Conservation (phyloP, 306 rosid genomes). For the Cucurbita argyrosperma region DNA sequence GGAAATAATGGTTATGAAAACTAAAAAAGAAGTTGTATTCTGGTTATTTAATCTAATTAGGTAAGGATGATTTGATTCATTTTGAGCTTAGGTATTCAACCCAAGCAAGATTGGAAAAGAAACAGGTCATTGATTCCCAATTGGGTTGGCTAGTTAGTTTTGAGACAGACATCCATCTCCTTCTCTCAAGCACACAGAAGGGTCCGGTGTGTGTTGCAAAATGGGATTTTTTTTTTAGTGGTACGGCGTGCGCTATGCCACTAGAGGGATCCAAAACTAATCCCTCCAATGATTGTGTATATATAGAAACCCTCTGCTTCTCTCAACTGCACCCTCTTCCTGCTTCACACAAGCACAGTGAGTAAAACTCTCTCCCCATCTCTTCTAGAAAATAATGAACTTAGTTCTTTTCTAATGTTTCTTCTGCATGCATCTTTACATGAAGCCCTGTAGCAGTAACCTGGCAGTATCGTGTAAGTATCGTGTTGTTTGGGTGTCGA, state of each 20-base stretch:
- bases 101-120: too few relatives aligned
- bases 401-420: background rate
- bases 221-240: background rate
- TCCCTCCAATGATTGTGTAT: background rate
- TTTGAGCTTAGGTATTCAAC: too few relatives aligned
- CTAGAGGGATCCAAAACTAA: background rate
- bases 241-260: background rate
- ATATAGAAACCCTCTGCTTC: background rate
- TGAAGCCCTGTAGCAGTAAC: too few relatives aligned
- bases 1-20: too few relatives aligned
- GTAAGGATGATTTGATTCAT: too few relatives aligned
- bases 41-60: too few relatives aligned
- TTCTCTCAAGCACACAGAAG: background rate
- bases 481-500: constrained; percentile 26
- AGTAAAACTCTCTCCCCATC: background rate
- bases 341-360: background rate
- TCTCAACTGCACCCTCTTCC: background rate
- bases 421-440: too few relatives aligned
- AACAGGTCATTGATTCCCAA: too few relatives aligned
- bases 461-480: too few relatives aligned
- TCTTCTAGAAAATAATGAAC: too few relatives aligned
- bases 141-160: background rate
- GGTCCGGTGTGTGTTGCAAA: background rate
- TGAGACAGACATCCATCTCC: background rate
- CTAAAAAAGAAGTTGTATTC: too few relatives aligned